Conservation (phyloP, 177 flowering plant genomes). For the Vitis hybrid region DNA sequence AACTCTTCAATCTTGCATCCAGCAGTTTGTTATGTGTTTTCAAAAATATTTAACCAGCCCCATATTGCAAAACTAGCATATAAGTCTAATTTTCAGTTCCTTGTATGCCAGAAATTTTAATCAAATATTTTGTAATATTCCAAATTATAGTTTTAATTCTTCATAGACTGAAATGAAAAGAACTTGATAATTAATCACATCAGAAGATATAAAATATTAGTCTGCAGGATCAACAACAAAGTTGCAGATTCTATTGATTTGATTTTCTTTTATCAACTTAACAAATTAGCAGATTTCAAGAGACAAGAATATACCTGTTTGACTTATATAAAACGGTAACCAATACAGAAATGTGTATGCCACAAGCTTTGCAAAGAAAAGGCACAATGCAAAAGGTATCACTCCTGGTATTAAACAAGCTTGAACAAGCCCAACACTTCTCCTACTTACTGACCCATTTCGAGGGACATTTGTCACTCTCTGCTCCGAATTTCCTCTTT, state of each 20-base stretch:
- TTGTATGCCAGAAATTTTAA: not conserved
- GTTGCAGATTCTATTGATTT: too few relatives aligned
- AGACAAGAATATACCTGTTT: constrained; percentile 56
- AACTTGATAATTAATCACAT: not conserved
- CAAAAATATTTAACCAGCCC: not conserved
- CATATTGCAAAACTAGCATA: not conserved
- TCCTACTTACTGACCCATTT: constrained; percentile 36
- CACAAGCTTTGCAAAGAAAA: constrained; percentile 93
- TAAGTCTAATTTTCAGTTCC: not conserved
- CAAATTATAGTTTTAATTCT: not conserved
- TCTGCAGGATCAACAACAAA: not conserved
- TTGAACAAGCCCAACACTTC: constrained; percentile 61
- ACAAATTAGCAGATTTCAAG: not conserved
- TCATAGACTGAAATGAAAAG: not conserved
- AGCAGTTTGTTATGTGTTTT: not conserved
- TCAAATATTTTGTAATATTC: not conserved
- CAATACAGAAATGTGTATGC: constrained; percentile 97
- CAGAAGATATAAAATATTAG: not conserved
- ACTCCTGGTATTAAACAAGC: constrained; percentile 94
- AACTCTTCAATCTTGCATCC: not conserved
- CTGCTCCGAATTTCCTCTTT: constrained; percentile 17
- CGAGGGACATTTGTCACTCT: constrained; percentile 10
- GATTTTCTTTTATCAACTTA: too few relatives aligned
- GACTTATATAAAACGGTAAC: constrained; percentile 90
- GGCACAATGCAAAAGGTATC: constrained; percentile 84